These are phyloP conservation scores for Termitomyces sp. DNA, from an alignment of 768 basidiomycete species.

Conservation along the genomic window DNA sequence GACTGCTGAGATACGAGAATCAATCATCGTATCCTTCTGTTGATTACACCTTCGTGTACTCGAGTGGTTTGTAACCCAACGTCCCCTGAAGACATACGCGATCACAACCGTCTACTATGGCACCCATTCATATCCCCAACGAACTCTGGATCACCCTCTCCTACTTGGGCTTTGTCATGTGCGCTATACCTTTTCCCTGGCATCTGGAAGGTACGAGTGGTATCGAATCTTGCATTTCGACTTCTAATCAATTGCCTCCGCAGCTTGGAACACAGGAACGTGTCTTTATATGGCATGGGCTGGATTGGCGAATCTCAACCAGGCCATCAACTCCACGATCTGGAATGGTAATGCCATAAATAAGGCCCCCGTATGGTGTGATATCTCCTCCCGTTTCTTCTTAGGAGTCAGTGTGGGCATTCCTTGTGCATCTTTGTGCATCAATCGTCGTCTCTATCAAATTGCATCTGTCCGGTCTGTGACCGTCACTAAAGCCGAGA, in stretches of 20 bases:
- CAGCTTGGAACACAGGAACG: conserved; percentile 35
- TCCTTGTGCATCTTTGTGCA: conserved; percentile 50
- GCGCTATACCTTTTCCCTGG: conserved; percentile 58
- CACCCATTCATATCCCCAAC: conserved; percentile 27
- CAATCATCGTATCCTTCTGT: conserved; percentile 20
- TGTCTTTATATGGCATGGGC: conserved; percentile 71
- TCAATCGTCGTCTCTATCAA: conserved; percentile 59
- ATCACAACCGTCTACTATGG: conserved; percentile 13
- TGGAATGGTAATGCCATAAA: conserved; percentile 61
- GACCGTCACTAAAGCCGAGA: conserved; percentile 40
- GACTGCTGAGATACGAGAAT: conserved; percentile 15
- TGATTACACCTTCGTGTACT: conserved; percentile 27
- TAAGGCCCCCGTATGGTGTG: conserved; percentile 59
- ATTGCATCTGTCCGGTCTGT: conserved; percentile 49
- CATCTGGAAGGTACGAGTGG: conserved; percentile 50
- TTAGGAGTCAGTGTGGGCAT: conserved; percentile 39
- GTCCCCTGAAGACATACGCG: conserved; percentile 13
- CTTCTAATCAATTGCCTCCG: background rate
- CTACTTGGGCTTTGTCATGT: conserved; percentile 54
- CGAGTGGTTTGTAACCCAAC: conserved; percentile 15
- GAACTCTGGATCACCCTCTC: conserved; percentile 41
- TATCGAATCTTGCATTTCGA: background rate
- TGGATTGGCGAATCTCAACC: conserved; percentile 47
- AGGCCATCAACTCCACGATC: conserved; percentile 61
- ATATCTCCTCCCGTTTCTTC: conserved; percentile 46